phyloP scores from a whole-genome alignment of 768 basidiomycete genomes.

The Tulasnella sp. region DNA sequence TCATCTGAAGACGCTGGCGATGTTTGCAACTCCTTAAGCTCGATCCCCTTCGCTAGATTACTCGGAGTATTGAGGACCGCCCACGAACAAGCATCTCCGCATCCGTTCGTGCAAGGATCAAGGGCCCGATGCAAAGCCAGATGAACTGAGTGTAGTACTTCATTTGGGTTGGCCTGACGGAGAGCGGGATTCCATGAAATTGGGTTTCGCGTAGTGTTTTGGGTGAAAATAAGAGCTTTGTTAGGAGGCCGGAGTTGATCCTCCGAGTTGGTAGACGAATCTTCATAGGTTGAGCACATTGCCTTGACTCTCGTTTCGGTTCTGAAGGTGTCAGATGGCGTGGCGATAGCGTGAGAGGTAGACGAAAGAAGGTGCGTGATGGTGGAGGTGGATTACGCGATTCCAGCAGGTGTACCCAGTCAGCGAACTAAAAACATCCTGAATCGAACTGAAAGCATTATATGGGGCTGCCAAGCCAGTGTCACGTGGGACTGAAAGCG shows the following conservation, averaged over 20 bases:
- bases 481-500: not conserved
- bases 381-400: slow-evolving; percentile 6
- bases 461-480: not conserved
- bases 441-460: not conserved
- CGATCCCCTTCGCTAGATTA: not conserved
- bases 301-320: not conserved
- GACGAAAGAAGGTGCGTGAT: not conserved
- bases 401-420: not conserved
- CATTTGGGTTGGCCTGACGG: slow-evolving; percentile 19
- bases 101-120: slow-evolving; percentile 22
- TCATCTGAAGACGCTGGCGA: not conserved
- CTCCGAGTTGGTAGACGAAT: not conserved
- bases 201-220: slow-evolving; percentile 22
- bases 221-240: slow-evolving; percentile 19
- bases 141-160: slow-evolving; percentile 22
- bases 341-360: not conserved
- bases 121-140: slow-evolving; percentile 21
- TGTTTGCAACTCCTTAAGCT: not conserved
- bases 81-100: slow-evolving; percentile 17
- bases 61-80: not conserved
- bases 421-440: not conserved
- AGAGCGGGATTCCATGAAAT: slow-evolving; percentile 23
- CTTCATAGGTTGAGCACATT: not conserved
- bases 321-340: slow-evolving; percentile 5
- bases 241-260: not conserved